Base-by-base conservation (phyloP, 176 grass and related monocot species). In the Avena atlantica region DNA sequence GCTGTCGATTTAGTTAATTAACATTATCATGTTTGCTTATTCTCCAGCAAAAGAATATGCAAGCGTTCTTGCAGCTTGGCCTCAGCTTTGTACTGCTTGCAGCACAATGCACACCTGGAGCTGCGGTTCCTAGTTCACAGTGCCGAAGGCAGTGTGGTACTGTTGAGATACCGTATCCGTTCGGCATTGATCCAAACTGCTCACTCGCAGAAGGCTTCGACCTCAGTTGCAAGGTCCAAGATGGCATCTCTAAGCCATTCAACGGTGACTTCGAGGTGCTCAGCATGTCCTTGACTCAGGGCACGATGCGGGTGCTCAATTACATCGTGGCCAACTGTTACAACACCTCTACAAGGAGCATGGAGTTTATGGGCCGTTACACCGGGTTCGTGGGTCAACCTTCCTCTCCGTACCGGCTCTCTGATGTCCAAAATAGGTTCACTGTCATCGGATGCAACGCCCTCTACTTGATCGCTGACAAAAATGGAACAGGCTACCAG, bases 171-270 rank as follows among this genome's bases (percentile, higher is more conserved):
- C 83, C 21, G 0, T 91, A 85, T 29, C 91, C 91, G 0, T 95
- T 95, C 16, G 91, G 91, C 36, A 63, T 93, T 3, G 86, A 84
- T 1, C 2, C 29, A 0, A 34, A 65, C n/a, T 95, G 93, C 27
- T 91, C 57, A 0, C 29, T 48, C 2, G 0, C 20, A 19, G 0
- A 9, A 21, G 9, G 8, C 0, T 95, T 95, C 19, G 3, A 13
- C 0, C 0, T 91, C 2, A 59, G 0, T 14, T 95, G 93, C 56
- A 47, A n/a, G 20, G 20, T 47, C 9, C 37, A 72, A 13, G 10
- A 47, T 13, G 69, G 69, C 40, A 47, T 72, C 20, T 12, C 19
- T 40, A 72, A 47, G 69, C 69, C 69, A 72, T 23, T 72, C 20
- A 6, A 0, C 0, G 69, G 69, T 0, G 19, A 45, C 40, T 72